Evolutionary conservation across 495 filamentous ascomycete species (phyloP), one percentile per base, ranked within the genome.

Genomic region (Hypoxylon perforatum): DNA sequence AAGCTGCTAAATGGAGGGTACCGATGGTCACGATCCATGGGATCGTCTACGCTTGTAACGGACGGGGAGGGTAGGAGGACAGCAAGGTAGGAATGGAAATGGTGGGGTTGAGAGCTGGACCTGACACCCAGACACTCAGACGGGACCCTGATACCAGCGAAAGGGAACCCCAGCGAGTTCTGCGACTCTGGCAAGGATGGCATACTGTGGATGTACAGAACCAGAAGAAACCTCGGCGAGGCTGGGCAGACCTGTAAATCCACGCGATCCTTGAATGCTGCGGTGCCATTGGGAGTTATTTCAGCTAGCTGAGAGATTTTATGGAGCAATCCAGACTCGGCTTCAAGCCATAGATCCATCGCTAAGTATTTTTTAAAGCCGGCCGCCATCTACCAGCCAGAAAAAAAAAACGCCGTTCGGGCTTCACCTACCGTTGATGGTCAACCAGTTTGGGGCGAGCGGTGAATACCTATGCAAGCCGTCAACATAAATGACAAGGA

Each of bases 261-360:
- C 39, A 28, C 57, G 30, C 48, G 46, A 69, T 54, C 55, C 51
- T 64, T 41, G 36, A 61, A 57, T 56, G 35, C 51, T 61, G 39
- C 25, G n/a, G 54, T 46, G 14, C 25, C 45, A 69, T 69, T 63
- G 55, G 60, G n/a, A 38, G n/a, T n/a, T 59, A 22, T 38, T 50
- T 25, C 12, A 48, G 47, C 57, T 67, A 57, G 54, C 46, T 33
- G 39, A 59, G 57, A 41, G 48, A 38, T 41, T 35, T 21, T 38
- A 51, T 60, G 66, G 66, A 61, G 61, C 49, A 47, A 51, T 64
- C 55, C 55, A 64, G 66, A 46, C 60, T 56, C 46, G 66, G 51
- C 66, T 36, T 57, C 28, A 57, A 28, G 39, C 51, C 48, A 64
- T 69, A 64, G 60, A 64, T 57, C 52, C 66, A 39, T 61, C 48